Base-by-base conservation (phyloP, 2,329 filamentous ascomycete species). In the Xylariomycetidae sp. region DNA sequence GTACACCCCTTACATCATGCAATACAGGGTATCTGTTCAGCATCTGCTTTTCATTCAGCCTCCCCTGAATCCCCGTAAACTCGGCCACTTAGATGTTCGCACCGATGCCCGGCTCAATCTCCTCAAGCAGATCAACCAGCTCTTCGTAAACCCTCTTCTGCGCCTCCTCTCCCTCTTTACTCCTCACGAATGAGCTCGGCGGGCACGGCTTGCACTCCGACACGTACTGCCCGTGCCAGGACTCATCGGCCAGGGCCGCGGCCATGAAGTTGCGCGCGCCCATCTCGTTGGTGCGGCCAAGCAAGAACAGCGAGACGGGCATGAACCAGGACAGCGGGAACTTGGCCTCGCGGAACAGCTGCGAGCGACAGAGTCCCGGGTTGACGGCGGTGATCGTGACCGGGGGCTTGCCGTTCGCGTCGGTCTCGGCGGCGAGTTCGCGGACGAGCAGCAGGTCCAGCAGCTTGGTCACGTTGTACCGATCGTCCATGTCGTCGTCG, bases 211-310 rank as follows among this genome's bases (percentile, higher is more conserved):
- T 19, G 10, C 23, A 23, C 19, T 61, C 49, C 25, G 54, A 53
- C 40, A 70, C 53, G 40, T 61, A 68, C 22, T 51, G 44, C 4
- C 67, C 66, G 32, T 69, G 64, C 1, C 56, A 56, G 22, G 61
- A 58, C 6, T 54, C 48, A 1, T 53, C 58, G 5, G 56, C 56
- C 20, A 57, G 48, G 0, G 61, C 63, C 3, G 58, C 64, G 6
- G 53, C 42, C 27, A 66, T 43, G 6, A 68, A 41, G 2, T 55
- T 60, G 10, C 64, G 58, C 13, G 60, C 56, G 9, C 64, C 65
- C 29, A 60, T 49, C 38, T 67, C 63, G 10, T 57, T 31, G 3
- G 53, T 53, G 14, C 64, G 57, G 19, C 48, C 61, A 12, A 40
- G 16, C 20, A 44, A 16, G 12, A 39, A 19, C 20, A 44, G 16